phyloP scores from a whole-genome alignment of 306 rosid species.

The Cicer bijugum region DNA sequence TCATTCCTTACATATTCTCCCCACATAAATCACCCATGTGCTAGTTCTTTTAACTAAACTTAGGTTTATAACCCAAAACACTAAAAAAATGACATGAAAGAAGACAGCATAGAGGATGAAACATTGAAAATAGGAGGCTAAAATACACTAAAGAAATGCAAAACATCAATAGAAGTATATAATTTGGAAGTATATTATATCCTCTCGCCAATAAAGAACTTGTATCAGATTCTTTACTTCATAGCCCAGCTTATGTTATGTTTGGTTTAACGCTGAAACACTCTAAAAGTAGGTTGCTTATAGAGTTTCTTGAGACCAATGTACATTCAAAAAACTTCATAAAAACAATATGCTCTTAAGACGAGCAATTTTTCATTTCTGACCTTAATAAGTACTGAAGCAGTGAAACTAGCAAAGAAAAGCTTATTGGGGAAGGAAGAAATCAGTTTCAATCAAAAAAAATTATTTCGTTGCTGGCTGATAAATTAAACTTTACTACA shows the following conservation, averaged over 20 bases:
- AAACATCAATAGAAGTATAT: too few relatives aligned
- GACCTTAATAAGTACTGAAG: not conserved
- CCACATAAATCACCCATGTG: too few relatives aligned
- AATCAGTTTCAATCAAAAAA: not conserved
- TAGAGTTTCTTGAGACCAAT: not conserved
- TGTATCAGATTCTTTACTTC: not conserved
- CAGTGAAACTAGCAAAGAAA: not conserved
- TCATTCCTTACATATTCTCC: too few relatives aligned
- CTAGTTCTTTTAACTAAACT: too few relatives aligned
- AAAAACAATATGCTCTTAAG: not conserved
- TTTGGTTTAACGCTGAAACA: not conserved
- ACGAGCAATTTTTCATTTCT: not conserved
- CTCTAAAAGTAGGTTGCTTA: not conserved
- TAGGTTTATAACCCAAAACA: too few relatives aligned
- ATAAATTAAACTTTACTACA: constrained; percentile 8
- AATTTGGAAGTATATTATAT: not conserved
- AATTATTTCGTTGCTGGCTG: not conserved
- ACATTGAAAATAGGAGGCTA: too few relatives aligned
- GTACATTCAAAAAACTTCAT: not conserved
- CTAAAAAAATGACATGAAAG: too few relatives aligned
- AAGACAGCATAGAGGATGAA: too few relatives aligned
- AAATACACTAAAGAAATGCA: too few relatives aligned
- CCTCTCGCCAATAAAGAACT: not conserved
- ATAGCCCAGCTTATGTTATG: not conserved
- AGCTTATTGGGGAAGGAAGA: not conserved